Base-by-base conservation (phyloP, 2,329 filamentous ascomycete genomes). In the Clarireedia hainanense region DNA sequence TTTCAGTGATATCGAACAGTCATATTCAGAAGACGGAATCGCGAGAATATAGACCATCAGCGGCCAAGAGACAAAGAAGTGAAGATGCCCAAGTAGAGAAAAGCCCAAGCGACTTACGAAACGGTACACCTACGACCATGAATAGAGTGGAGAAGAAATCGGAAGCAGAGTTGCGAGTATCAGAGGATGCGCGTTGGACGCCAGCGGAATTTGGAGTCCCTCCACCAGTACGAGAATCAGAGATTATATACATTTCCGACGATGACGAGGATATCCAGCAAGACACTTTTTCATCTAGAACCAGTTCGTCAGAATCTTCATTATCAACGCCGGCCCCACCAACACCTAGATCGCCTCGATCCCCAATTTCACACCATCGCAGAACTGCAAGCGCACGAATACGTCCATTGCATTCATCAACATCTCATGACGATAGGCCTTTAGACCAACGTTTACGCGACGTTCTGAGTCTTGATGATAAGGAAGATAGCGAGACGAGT, bases 41-140 rank as follows among this genome's bases (percentile, higher is more conserved):
- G 24, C 59, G 60, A 59, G n/a, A 43, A 12, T 56, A 61, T 51
- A 58, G 60, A 37, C 52, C 50, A 2, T 58, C 50, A 12, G 39
- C 63, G 17, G 30, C 61, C 7, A 64, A 64, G 59, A 61, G 62
- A n/a, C 58, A 55, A 26, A 62, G 51, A 55, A 60, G 46, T 14
- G 58, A n/a, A 61, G 34, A n/a, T 57, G 42, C 7, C 12, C 17
- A 30, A 14, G 4, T 20, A 36, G 5, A 43, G 14, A 49, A 36
- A 6, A 30, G 10, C 6, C 12, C 45, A 20, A 49, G 43, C 9
- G 14, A 23, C 15, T 26, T 23, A 15, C 46, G 14, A 36, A 26
- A 36, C 9, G 45, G 2, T 14, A 17, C 15, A 42, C 2, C 45
- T 26, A 50, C 9, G 34, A 34, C n/a, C 2, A 36, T 62, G 36